Conservation (phyloP, 1,139 yeast species). For the Suhomyces maxii region DNA sequence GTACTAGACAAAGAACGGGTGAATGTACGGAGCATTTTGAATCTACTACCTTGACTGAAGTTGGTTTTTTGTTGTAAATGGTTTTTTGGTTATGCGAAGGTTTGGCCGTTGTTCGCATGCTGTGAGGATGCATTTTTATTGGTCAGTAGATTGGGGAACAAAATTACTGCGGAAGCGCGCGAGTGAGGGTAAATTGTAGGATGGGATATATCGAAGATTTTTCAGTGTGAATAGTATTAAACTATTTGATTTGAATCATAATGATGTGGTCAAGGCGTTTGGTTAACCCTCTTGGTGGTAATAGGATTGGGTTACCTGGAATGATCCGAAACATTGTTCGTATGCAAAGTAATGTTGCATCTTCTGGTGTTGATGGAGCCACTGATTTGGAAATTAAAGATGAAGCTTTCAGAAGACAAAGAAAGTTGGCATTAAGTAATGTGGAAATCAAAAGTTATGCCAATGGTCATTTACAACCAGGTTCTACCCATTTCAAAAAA, state of each 20-base stretch:
- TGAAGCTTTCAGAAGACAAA: slow-evolving; percentile 66
- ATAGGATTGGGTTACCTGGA: slow-evolving; percentile 4
- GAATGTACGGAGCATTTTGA: slow-evolving; percentile 54
- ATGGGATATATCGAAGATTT: slow-evolving; percentile 5
- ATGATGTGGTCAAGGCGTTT: slow-evolving; percentile 10
- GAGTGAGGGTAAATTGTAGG: slow-evolving; percentile 4
- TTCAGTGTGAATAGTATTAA: background rate
- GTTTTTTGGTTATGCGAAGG: slow-evolving; percentile 6
- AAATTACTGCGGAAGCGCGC: slow-evolving; percentile 1
- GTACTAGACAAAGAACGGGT: slow-evolving; percentile 72
- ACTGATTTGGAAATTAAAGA: slow-evolving; percentile 84
- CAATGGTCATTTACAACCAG: slow-evolving; percentile 75
- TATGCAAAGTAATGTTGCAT: slow-evolving; percentile 3
- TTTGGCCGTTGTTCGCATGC: slow-evolving; percentile 13
- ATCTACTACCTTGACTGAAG: slow-evolving; percentile 4
- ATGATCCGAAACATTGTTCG: slow-evolving; percentile 3
- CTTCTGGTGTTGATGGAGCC: slow-evolving; percentile 14
- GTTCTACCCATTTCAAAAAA: slow-evolving; percentile 83
- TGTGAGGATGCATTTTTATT: slow-evolving; percentile 7
- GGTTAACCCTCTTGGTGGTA: slow-evolving; percentile 8
- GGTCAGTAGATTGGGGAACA: slow-evolving; percentile 4
- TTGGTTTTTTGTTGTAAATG: slow-evolving; percentile 1
- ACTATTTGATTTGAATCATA: background rate
- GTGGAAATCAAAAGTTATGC: slow-evolving; percentile 74
- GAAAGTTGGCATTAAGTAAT: slow-evolving; percentile 67